phyloP scores from a whole-genome alignment of 768 basidiomycete genomes.

The Rhodotorula sphaerocarpa region DNA sequence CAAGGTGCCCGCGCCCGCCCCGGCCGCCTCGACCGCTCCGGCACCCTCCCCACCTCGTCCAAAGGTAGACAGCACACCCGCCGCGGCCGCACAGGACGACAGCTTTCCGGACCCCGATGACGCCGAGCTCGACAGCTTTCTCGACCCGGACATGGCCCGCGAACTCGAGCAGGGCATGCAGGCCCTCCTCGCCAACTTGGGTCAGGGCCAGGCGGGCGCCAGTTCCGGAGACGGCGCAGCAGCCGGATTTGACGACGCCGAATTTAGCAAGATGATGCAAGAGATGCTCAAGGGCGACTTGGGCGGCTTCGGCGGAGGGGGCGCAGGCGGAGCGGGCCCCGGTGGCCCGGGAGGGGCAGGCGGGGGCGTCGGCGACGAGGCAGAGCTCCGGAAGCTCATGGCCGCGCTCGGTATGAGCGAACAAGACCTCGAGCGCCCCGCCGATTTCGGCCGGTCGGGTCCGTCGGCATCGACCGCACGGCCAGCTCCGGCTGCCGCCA shows the following conservation, averaged over 20 bases:
- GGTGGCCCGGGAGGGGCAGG: neutral
- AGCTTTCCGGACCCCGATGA: neutral
- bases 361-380: conserved; percentile 7
- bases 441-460: too few species aligned
- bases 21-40: neutral
- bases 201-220: neutral
- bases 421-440: too few species aligned
- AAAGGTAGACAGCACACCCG: too few species aligned
- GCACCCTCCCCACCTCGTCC: neutral
- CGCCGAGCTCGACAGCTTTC: neutral
- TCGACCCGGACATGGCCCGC: conserved; percentile 25
- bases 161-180: conserved; percentile 35
- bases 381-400: conserved; percentile 2
- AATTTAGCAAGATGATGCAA: conserved; percentile 30
- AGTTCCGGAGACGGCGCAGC: neutral
- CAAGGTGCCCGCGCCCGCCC: neutral
- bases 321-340: neutral
- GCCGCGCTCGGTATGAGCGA: conserved; percentile 17
- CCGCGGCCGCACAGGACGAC: neutral
- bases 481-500: neutral
- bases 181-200: conserved; percentile 27
- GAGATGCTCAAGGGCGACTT: conserved; percentile 19
- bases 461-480: too few species aligned
- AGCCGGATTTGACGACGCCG: conserved; percentile 20
- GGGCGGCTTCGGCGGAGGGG: neutral